These are phyloP conservation scores for Neoascochyta sp. DNA, from an alignment of 2,329 filamentous ascomycete genomes.

Conservation along the genomic window DNA sequence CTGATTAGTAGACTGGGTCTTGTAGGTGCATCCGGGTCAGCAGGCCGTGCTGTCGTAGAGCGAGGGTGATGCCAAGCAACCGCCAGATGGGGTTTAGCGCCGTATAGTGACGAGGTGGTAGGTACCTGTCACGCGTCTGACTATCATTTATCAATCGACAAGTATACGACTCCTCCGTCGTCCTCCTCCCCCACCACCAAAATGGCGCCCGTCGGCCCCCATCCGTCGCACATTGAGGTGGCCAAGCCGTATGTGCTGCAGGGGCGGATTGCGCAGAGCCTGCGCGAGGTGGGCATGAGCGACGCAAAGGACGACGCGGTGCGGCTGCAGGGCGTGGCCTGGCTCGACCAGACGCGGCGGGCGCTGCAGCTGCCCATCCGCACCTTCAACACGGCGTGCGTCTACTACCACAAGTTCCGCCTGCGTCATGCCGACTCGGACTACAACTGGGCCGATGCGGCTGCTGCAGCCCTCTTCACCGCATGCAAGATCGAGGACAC, in stretches of 20 bases:
- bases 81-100: too few relatives aligned
- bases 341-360: slow-evolving; percentile 81
- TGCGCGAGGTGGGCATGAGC: slow-evolving; percentile 66
- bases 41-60: too few relatives aligned
- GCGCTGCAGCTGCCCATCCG: slow-evolving; percentile 78
- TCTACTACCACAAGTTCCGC: slow-evolving; percentile 92
- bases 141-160: too few relatives aligned
- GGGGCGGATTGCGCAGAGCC: slow-evolving; percentile 69
- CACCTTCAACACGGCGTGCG: slow-evolving; percentile 86
- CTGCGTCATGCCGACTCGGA: slow-evolving; percentile 80
- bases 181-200: slow-evolving; percentile 1
- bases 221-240: slow-evolving; percentile 62
- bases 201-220: slow-evolving; percentile 48
- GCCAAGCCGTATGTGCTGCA: slow-evolving; percentile 78
- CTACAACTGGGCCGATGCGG: slow-evolving; percentile 80
- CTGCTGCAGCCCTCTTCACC: slow-evolving; percentile 81
- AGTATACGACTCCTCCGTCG: too few relatives aligned
- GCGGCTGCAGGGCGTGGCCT: slow-evolving; percentile 78
- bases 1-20: too few relatives aligned
- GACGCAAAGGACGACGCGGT: slow-evolving; percentile 75
- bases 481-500: slow-evolving; percentile 98
- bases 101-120: too few relatives aligned
- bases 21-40: too few relatives aligned
- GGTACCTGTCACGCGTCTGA: too few relatives aligned
- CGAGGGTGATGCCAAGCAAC: slow-evolving; percentile 5